Conservation (phyloP, 768 basidiomycete species). For the Suillus subluteus region DNA sequence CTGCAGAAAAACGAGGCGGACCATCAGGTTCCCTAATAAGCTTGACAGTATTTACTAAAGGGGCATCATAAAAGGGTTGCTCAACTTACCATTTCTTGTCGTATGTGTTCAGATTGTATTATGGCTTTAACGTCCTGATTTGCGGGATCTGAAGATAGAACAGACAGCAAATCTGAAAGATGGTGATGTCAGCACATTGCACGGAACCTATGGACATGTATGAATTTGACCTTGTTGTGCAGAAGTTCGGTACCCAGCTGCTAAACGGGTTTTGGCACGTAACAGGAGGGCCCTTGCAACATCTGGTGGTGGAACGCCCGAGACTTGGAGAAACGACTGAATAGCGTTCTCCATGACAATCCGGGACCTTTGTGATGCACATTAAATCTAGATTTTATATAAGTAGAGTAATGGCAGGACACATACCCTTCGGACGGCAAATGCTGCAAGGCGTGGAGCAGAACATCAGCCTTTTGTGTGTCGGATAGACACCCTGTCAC, state of each 20-base stretch:
- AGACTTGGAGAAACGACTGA: conserved; percentile 67
- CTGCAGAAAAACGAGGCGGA: conserved; percentile 54
- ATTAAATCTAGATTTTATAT: conserved; percentile 6
- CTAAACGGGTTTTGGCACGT: conserved; percentile 67
- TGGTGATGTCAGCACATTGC: neutral
- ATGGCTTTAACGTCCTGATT: conserved; percentile 70
- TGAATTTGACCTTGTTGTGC: conserved; percentile 61
- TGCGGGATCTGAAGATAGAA: conserved; percentile 64
- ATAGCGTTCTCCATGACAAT: conserved; percentile 75
- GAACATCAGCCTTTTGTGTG: conserved; percentile 69
- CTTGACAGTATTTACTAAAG: conserved; percentile 18
- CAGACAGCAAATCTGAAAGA: conserved; percentile 63
- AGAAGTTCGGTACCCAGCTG: conserved; percentile 59
- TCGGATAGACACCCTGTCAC: conserved; percentile 59
- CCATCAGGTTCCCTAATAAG: conserved; percentile 42
- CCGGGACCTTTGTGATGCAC: conserved; percentile 44
- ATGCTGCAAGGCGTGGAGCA: conserved; percentile 82
- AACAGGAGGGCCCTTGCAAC: conserved; percentile 64
- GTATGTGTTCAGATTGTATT: conserved; percentile 53
- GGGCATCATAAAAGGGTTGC: conserved; percentile 10
- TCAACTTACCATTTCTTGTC: conserved; percentile 57
- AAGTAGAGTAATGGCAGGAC: conserved; percentile 28
- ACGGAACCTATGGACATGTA: neutral
- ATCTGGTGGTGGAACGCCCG: conserved; percentile 52
- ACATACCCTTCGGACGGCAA: conserved; percentile 72